Base-by-base conservation (phyloP, 140 eudicot species). In the Erigeron philadelphicus region DNA sequence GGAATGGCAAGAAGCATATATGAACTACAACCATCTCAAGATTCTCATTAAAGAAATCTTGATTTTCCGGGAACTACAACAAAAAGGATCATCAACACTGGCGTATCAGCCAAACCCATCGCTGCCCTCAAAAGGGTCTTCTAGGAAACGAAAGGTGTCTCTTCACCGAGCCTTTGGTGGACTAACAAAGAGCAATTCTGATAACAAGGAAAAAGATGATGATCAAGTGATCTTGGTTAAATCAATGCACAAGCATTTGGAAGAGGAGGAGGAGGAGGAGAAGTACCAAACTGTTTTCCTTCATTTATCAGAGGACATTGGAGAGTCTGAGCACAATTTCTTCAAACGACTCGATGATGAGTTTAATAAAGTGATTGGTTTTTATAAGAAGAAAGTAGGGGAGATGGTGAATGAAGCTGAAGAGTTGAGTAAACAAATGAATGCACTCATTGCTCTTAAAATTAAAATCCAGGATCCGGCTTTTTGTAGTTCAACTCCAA, bases 1-100 rank as follows among this genome's bases (percentile, higher is more conserved):
- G 21, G 95, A 89, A 87, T 89, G 96, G 96, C 85, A 82, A 18
- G 77, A 47, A 58, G 95, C 91, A 41, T 89, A 86, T 80, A 80
- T 89, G 96, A 84, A 89, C 57, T 87, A 89, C 75, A 71, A 63
- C 50, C 72, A 44, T 57, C 89, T 89, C 31, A 89, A 89, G 61
- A 66, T 72, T 5, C 61, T 80, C 9, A 65, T 87, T 4, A 82
- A 89, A 69, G 83, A 82, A 58, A 79, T 89, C 69, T 31, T 68
- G 56, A 60, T 25, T 54, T 67, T 73, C 66, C 68, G 79, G 21
- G 67, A 71, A 45, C 54, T 70, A 4, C 72, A 73, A 21, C 73
- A 42, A n/a, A 42, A 66, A 11, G 35, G 62, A 13, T 68, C 12
- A 5, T 64, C 81, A 16, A 6, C 57, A 0, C 45, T 52, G 1